phyloP scores from a whole-genome alignment of 2,329 filamentous ascomycete species.

The Waltergamsia citrina region DNA sequence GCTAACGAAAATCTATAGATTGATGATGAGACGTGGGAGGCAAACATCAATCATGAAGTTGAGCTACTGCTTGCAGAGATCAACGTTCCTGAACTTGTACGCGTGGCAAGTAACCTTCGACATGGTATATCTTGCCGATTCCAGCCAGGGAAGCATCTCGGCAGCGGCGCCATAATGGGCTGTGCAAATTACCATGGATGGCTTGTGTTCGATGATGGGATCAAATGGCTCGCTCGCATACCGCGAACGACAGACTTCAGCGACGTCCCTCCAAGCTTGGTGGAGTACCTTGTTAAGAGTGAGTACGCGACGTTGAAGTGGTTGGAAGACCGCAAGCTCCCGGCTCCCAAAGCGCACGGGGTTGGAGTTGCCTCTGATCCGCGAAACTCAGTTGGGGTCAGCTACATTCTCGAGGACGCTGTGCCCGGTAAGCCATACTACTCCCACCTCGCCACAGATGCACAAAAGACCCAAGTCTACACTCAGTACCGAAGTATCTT shows the following conservation, averaged over 20 bases:
- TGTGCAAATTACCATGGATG: conserved; percentile 34
- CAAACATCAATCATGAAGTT: no score
- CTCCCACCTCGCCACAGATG: no score
- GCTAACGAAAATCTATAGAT: no score
- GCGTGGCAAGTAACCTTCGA: no score
- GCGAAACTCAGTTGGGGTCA: conserved; percentile 23
- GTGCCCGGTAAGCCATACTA: conserved; percentile 23
- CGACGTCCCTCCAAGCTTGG: conserved; percentile 23
- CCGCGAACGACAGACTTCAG: conserved; percentile 23
- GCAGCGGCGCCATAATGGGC: conserved; percentile 31
- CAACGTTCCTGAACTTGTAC: no score
- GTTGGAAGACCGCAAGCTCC: conserved; percentile 22
- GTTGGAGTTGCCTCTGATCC: conserved; percentile 17
- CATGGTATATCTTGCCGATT: no score
- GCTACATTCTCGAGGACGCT: conserved; percentile 32
- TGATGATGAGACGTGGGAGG: no score
- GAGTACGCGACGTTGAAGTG: conserved; percentile 31
- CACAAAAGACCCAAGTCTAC: no score
- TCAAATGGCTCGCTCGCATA: conserved; percentile 31
- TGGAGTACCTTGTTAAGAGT: conserved; percentile 25
- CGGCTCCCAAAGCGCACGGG: conserved; percentile 25
- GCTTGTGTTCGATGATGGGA: conserved; percentile 29
- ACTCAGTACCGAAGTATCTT: conserved; percentile 15
- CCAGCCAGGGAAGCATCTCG: no score
- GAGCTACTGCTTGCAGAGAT: no score